Evolutionary conservation across 2,329 filamentous ascomycete species (phyloP), one percentile per base, ranked within the genome.

Genomic region (Venturia asperata): DNA sequence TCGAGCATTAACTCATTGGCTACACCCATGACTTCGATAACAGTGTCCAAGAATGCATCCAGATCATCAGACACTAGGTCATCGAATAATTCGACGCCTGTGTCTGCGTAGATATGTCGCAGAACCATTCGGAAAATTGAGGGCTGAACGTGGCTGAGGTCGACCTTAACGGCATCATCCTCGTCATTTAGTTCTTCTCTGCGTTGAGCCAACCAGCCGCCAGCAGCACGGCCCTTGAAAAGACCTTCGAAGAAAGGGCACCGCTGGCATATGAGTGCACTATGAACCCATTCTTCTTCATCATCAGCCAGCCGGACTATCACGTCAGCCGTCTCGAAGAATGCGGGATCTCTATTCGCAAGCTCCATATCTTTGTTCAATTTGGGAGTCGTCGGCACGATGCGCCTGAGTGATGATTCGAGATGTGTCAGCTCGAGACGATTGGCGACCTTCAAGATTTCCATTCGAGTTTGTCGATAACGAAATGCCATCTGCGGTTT

Each of bases 1-100:
- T 97, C 92, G 60, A 99, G 83, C 92, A 99, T 97, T 66, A 99
- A 79, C 75, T 99, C 93, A 72, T 99, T 94, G 15, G 92, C 91
- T 63, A 91, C 88, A 65, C 86, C 86, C 83, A 97, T 88, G 56
- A 97, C 90, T 70, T 96, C 92, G 77, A 97, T 83, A 10, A 97
- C 83, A n/a, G 94, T 80, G 70, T 97, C 92, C 5, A 92, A 85
- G 68, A 96, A 92, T 58, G 92, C 88, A 69, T 97, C 92, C 6
- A 96, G 77, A 67, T 87, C 87, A 19, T 84, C 79, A 43, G 85
- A 83, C 19, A 88, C 83, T 5, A 94, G 83, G 41, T 88, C 81
- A 69, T 96, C 86, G 71, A 99, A 97, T 1, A 97, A 79, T 66
- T 92, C 88, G 27, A 85, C 81, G 0, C 91, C 91, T 42, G 84